Percentiles rank a stretch among this genome's conserved stretches.
Conservation (phyloP, 2,329 filamentous ascomycete genomes). For the Niveomyces coronatus region DNA sequence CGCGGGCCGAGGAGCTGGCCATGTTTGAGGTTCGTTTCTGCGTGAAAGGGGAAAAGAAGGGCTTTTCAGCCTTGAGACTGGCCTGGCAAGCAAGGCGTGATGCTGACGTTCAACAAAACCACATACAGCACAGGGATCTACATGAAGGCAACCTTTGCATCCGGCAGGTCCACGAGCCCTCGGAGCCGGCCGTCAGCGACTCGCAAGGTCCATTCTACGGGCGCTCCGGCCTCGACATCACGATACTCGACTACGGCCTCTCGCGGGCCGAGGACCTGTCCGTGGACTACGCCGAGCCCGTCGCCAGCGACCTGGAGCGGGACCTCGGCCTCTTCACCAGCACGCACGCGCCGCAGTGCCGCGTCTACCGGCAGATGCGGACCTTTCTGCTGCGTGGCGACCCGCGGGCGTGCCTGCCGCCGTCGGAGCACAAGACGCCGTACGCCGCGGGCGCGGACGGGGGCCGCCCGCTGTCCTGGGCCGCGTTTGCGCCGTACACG, state of each 20-base stretch:
- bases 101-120: conserved; percentile 12
- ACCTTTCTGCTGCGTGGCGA: conserved; percentile 44
- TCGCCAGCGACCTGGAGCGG: conserved; percentile 49
- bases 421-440: conserved; percentile 34
- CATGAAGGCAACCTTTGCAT: conserved; percentile 58
- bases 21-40: conserved; percentile 44
- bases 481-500: conserved; percentile 46
- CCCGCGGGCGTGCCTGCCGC: conserved; percentile 38
- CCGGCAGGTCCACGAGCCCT: conserved; percentile 29
- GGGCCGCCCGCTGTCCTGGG: conserved; percentile 45
- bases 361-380: conserved; percentile 52
- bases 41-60: too few relatives aligned
- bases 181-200: conserved; percentile 20
- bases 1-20: conserved; percentile 45
- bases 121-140: conserved; percentile 49
- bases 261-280: conserved; percentile 43
- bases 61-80: too few relatives aligned
- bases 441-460: conserved; percentile 37
- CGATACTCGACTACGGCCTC: conserved; percentile 55
- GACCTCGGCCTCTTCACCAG: conserved; percentile 51
- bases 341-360: conserved; percentile 48
- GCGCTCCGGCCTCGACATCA: conserved; percentile 51
- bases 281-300: conserved; percentile 25
- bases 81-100: too few relatives aligned
- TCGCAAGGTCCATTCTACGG: conserved; percentile 35